Conservation (phyloP, 2,329 filamentous ascomycete genomes). For the Niveomyces coronatus region DNA sequence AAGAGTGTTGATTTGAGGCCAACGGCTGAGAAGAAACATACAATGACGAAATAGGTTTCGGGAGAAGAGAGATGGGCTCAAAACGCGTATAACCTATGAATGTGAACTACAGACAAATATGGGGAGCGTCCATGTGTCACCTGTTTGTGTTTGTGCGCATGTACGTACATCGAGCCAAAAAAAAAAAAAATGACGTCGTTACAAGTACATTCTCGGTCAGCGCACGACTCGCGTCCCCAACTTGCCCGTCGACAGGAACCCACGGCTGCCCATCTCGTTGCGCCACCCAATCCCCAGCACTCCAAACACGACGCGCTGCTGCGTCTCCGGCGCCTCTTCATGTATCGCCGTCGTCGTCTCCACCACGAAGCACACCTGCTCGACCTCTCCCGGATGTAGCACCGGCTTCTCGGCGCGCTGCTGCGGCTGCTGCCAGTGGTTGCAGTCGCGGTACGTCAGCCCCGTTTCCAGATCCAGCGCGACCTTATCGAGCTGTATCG, state of each 20-base stretch:
- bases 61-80: no score
- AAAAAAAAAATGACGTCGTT: neutral
- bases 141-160: no score
- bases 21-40: no score
- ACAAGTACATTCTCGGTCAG: no score
- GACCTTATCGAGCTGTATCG: slow-evolving; percentile 65
- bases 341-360: slow-evolving; percentile 30
- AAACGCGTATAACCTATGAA: no score
- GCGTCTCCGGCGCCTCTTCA: slow-evolving; percentile 31
- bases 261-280: slow-evolving; percentile 79
- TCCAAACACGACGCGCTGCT: slow-evolving; percentile 64
- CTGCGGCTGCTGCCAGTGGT: slow-evolving; percentile 26
- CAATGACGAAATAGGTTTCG: no score
- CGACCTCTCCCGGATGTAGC: slow-evolving; percentile 51
- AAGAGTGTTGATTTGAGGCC: no score
- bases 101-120: no score
- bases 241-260: slow-evolving; percentile 80
- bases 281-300: slow-evolving; percentile 82
- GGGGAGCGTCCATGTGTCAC: no score
- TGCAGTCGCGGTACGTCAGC: slow-evolving; percentile 42
- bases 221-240: slow-evolving; percentile 42
- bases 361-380: slow-evolving; percentile 56
- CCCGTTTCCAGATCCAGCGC: slow-evolving; percentile 43
- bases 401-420: slow-evolving; percentile 35
- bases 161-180: no score